Base-by-base conservation (phyloP, 2,329 filamentous ascomycete species). In the Incumbomyces lentus region DNA sequence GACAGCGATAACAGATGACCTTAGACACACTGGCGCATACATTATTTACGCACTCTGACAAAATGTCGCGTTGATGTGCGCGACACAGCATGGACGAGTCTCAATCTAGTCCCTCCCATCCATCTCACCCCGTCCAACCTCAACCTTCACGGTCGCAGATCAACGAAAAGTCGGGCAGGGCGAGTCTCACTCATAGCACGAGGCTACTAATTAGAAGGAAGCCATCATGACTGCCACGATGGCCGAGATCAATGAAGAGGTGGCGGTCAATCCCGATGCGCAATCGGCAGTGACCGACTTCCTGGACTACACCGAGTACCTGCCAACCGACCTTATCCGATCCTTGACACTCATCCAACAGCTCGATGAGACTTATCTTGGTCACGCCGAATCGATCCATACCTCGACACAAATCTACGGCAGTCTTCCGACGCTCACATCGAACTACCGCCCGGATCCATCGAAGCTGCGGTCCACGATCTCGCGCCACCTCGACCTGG, bases 301-400 rank as follows among this genome's bases (percentile, higher is more conserved):
- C 62, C 74, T 81, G 49, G 78, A 81, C 62, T 82, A 82, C 64
- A 82, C 79, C 52, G 79, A 82, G 64, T 81, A 79, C 68, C 79
- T 81, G 48, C 79, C 79, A 30, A 76, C 78, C 8, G 78, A 82
- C 59, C 67, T 82, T 18, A 70, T 74, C 49, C 78, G 79, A 56
- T 81, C 78, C 52, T 65, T 82, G 45, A 78, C 74, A 43, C 68
- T 82, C 48, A 79, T 82, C 56, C 69, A 71, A 52, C 65, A 66
- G 48, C 61, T 71, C 44, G 68, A 71, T 48, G 63, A 70, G 49
- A 64, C 64, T 35, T 71, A 70, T 49, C 52, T 69, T 7, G 60
- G 64, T 39, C 64, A 65, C 37, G 57, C 68, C 29, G 62, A 66
- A 39, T 49, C 56, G 16, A 60, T 71, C 8, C 64, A 71, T 53